Percentiles rank a stretch among this genome's conserved stretches.
These are phyloP conservation scores for Colletotrichum sp. DNA, from an alignment of 2,329 filamentous ascomycete species.

Conservation along the genomic window DNA sequence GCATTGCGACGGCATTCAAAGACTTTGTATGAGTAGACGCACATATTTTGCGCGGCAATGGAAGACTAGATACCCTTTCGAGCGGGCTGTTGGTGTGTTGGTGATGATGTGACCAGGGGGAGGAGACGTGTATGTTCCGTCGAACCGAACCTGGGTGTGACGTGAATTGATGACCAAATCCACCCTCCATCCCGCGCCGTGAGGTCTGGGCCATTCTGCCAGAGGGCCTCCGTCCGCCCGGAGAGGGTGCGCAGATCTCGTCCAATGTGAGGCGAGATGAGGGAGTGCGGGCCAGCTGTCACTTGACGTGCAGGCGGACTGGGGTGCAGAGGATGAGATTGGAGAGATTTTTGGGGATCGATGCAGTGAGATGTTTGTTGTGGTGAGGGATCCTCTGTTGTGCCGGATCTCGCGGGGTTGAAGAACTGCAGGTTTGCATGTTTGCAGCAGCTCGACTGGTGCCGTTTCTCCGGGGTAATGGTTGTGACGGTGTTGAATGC, in stretches of 20 bases:
- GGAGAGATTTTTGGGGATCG: background rate
- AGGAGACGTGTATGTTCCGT: background rate
- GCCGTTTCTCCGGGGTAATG: background rate
- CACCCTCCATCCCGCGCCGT: background rate
- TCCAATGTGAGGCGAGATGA: background rate
- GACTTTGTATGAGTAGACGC: conserved; percentile 18
- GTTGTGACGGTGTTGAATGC: background rate
- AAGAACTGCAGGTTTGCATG: background rate
- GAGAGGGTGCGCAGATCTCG: background rate
- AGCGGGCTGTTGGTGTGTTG: background rate
- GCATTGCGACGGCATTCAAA: conserved; percentile 10
- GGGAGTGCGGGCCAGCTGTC: background rate
- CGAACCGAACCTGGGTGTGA: background rate
- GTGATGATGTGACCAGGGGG: background rate
- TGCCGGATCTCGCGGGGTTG: background rate
- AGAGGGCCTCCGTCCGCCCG: conserved; percentile 4
- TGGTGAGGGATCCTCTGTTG: background rate
- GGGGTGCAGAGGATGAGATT: background rate
- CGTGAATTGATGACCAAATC: background rate
- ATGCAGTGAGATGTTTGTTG: background rate
- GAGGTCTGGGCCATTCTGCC: background rate
- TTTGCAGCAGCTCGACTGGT: background rate
- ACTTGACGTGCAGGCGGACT: conserved; percentile 1
- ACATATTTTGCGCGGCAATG: background rate
- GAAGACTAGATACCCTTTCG: conserved; percentile 14